Base-by-base conservation (phyloP, 352 stramenopile species). In the Globisporangium barbulae region DNA sequence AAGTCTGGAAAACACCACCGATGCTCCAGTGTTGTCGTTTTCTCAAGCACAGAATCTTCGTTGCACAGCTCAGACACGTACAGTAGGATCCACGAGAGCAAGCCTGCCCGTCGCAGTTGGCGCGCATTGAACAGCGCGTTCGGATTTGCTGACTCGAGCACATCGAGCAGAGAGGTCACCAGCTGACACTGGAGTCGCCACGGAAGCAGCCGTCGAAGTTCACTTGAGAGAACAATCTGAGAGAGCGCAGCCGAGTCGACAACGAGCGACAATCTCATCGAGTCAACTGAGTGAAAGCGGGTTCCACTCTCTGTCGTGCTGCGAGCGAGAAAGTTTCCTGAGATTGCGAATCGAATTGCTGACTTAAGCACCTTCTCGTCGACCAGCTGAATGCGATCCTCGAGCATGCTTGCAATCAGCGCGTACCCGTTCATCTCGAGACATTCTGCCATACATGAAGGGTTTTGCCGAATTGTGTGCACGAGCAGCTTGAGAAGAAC, bases 41-140 rank as follows among this genome's bases (percentile, higher is more conserved):
- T 28, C 19, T 79, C 59, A 31, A 89, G 61, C 25, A 61, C 50
- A 53, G 68, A 77, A 0, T 85, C 57, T 45, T 74, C 57, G 30
- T 74, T 83, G 30, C 78, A 78, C 12, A 92, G 31, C 5, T 92
- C 80, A 9, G 71, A 75, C 12, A 90, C 19, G 47, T 85, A 89
- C 19, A 71, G 50, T 5, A 92, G 53, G 13, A 87, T 72, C 85
- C 85, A 94, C 41, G 64, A 65, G 1, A 90, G 22, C 2, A 94
- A 50, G 1, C 72, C 70, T 4, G 73, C 65, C 50, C 84, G 73
- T 15, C 85, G 79, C 39, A 94, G 37, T 50, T 92, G 85, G 2
- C 85, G 76, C 1, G 75, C 81, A 57, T 94, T 94, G 58, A 94
- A 94, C 13, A 94, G 63, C 10, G 83, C 72, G 37, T 94, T 94